Evolutionary conservation across 495 filamentous ascomycete species (phyloP), one percentile per base, ranked within the genome.

Genomic region (Penicillium odoratum): DNA sequence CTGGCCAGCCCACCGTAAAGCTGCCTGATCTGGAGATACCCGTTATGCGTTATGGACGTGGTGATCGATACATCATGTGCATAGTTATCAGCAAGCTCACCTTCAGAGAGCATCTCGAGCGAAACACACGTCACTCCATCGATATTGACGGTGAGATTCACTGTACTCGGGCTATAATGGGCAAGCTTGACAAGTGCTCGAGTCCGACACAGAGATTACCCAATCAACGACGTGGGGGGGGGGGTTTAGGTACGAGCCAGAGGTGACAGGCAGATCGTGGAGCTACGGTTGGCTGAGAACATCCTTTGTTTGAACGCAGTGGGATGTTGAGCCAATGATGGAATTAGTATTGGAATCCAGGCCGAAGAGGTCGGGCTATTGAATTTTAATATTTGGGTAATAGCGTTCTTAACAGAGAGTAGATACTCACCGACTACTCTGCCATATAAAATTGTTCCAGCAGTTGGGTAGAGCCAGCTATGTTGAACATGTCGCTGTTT

Each of bases 401-500:
- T 34, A 10, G 38, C 3, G n/a, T 4, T 13, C 0, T 9, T 4
- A 8, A 1, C 8, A 40, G 4, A 13, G 5, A n/a, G 4, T 40
- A 0, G 40, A 26, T 18, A 59, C 67, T 52, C 57, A 75, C 72
- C 62, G 68, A 69, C 77, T 76, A 81, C 51, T 74, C 59, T 6
- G 67, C 71, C 30, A 60, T 69, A 11, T 71, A 73, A 52, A 75
- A 73, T 51, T 81, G 75, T 57, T 79, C 71, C 21, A 83, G 49
- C 42, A 75, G 48, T 0, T 79, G 75, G 5, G 79, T 76, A 59
- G 84, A 82, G 9, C 80, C 74, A 4, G 80, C 78, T 66, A 82
- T 80, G 49, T 79, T 69, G 9, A 85, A 71, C 11, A 81, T 67
- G 60, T 88, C 81, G 7, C 79, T 77, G 66, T 90, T 90, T 30